Evolutionary conservation across 176 grass and related monocot genomes (phyloP).

Genomic region (Musa troglodytarum): DNA sequence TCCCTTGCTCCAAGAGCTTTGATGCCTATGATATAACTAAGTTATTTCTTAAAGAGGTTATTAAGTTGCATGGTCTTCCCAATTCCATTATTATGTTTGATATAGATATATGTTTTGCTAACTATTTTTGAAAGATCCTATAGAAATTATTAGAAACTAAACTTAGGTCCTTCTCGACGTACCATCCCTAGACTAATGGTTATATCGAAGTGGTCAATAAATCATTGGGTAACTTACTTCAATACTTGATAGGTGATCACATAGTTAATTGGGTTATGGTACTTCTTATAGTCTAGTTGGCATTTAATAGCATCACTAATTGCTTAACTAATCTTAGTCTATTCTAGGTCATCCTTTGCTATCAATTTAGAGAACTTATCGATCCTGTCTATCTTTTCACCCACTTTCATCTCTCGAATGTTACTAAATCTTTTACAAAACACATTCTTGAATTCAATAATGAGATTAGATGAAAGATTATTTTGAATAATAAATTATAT

Average conservation of each 20-base stretch:
- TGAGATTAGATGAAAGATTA: no score
- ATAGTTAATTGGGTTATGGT: neutral
- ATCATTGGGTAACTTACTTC: neutral
- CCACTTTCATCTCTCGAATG: no score
- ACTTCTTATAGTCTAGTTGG: neutral
- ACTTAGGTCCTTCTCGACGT: neutral
- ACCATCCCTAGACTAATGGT: neutral
- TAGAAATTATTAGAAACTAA: neutral
- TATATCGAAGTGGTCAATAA: neutral
- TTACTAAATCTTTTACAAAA: no score
- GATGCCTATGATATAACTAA: neutral
- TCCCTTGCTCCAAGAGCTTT: neutral
- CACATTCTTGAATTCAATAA: no score
- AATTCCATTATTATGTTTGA: neutral
- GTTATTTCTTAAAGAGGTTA: neutral
- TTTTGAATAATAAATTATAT: no score
- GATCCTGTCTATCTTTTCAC: neutral
- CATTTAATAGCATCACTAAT: neutral
- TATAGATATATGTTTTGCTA: neutral
- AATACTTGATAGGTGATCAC: neutral
- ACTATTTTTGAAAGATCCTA: neutral
- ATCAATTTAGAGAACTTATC: neutral
- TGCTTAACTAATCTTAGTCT: no score
- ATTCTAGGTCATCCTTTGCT: neutral
- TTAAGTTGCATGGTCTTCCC: neutral